Evolutionary conservation across 2,329 filamentous ascomycete genomes (phyloP), one percentile per base, ranked within the genome.

Genomic region (Akanthomyces dipterigenus): DNA sequence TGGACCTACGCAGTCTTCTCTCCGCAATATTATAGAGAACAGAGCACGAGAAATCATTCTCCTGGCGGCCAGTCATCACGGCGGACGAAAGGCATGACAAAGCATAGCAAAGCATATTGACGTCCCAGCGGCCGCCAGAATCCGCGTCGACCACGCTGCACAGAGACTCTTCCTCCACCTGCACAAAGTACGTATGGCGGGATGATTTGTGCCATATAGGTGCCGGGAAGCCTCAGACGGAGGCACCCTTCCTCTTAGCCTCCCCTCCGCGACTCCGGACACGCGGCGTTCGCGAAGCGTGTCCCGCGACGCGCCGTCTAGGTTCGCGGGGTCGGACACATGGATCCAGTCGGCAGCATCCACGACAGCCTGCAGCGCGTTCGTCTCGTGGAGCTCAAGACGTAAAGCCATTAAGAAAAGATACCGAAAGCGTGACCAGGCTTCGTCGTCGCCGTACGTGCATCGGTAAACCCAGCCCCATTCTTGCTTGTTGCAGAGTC

Each of bases 381-480:
- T 22, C 7, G 18, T 18, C 20, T 46, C 50, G 20, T 28, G 36
- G 38, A 56, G 14, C 5, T 54, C n/a, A n/a, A 14, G n/a, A 14
- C 34, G 34, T 14, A 26, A 50, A 28, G 3, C 6, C 16, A 4
- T 24, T 34, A 31, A 62, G 5, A 64, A 51, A 24, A 60, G 61
- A 1, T 42, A 0, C 0, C 61, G 28, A 38, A 63, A 64, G 18
- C 61, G 60, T 2, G 40, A 24, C 65, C 62, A 67, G 9, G 62
- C 60, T 0, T 51, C 63, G 26, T 61, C 62, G 28, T 67, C 63
- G 5, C 45, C 43, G 38, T 67, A 67, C 0, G 63, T 61, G 50
- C 64, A 65, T 36, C 65, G 58, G 34, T 67, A 68, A 14, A 63
- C 50, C 34, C 64, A 67, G 24, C 65, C 64, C 65, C 64, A 67